Evolutionary conservation across 345 rosid genomes (phyloP).

Genomic region (Salix koriyanagi): DNA sequence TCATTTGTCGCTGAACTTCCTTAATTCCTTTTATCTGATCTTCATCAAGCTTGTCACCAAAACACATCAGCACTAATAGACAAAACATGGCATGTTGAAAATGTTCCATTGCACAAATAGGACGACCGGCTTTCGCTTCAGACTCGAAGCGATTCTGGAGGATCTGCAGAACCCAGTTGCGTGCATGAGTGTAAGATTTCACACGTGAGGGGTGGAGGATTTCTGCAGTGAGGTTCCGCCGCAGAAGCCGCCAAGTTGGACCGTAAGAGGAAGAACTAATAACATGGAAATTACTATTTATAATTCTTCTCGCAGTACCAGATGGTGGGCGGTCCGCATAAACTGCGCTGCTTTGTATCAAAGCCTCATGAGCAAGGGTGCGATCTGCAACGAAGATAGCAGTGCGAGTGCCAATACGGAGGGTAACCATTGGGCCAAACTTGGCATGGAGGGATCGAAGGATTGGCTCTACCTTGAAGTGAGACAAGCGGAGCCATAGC

Average conservation of each 20-base stretch:
- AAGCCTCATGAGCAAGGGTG: background rate
- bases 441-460: background rate
- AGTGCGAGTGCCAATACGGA: background rate
- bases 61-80: background rate
- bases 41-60: background rate
- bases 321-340: background rate
- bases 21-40: background rate
- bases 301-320: background rate
- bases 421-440: background rate
- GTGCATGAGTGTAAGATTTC: background rate
- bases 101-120: background rate
- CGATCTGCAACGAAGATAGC: background rate
- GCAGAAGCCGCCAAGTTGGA: background rate
- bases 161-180: background rate
- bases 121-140: background rate
- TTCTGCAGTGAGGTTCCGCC: background rate
- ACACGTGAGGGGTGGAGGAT: background rate
- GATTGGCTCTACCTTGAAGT: background rate
- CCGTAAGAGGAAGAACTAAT: background rate
- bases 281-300: background rate
- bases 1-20: background rate
- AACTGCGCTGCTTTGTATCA: background rate
- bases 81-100: background rate
- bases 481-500: background rate
- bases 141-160: background rate